phyloP scores from a whole-genome alignment of 306 rosid genomes.

The Glycyrrhiza uralensis region DNA sequence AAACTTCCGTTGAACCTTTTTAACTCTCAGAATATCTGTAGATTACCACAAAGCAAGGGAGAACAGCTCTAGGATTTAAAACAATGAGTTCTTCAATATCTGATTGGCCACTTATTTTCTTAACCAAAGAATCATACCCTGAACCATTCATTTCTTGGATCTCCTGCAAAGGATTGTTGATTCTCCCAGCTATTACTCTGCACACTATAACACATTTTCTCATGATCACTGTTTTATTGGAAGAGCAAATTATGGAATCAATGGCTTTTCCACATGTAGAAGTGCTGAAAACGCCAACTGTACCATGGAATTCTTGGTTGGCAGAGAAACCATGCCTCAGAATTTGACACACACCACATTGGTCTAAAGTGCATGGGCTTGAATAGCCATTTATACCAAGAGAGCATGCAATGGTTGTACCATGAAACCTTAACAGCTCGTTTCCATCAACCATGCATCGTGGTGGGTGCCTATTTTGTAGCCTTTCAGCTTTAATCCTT shows the following conservation, averaged over 20 bases:
- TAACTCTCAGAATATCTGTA: constrained; percentile 10
- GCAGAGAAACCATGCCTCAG: constrained; percentile 43
- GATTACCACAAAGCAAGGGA: constrained; percentile 64
- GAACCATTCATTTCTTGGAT: constrained; percentile 13
- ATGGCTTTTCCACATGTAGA: constrained; percentile 39
- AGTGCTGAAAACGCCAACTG: constrained; percentile 26
- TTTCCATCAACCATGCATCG: constrained; percentile 63
- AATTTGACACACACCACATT: constrained; percentile 52
- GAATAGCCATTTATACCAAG: constrained; percentile 33
- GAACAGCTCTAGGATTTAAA: constrained; percentile 50
- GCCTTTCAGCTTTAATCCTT: constrained; percentile 30
- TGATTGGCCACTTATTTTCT: constrained; percentile 15
- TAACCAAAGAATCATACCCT: constrained; percentile 46
- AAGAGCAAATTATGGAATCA: constrained; percentile 6
- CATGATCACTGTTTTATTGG: neutral
- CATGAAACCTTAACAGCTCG: constrained; percentile 54
- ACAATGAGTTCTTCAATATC: constrained; percentile 47
- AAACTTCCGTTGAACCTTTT: neutral
- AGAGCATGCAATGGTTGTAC: constrained; percentile 53
- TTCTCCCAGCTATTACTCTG: constrained; percentile 65
- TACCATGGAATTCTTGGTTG: constrained; percentile 21
- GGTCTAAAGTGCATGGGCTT: constrained; percentile 27
- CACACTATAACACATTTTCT: constrained; percentile 51
- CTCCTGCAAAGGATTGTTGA: constrained; percentile 29
- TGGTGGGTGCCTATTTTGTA: constrained; percentile 24